Evolutionary conservation across 1,284 basidiomycete species (phyloP), one percentile per base, ranked within the genome.

Genomic region (Heliocybe sulcata): DNA sequence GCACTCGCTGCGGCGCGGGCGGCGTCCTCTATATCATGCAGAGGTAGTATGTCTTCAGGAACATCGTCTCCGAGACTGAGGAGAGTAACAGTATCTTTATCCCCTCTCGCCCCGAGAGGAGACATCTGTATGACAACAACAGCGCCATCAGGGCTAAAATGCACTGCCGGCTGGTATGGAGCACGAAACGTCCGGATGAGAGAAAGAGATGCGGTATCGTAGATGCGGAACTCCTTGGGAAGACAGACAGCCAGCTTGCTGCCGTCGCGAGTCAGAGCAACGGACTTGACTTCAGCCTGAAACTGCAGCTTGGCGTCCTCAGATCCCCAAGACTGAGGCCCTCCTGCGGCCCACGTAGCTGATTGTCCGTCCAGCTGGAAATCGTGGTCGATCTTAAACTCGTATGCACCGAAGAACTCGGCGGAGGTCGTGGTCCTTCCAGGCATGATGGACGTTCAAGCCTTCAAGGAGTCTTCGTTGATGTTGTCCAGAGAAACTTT

Each of bases 201-300:
- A 9, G 51, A 12, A 8, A 56, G 58, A 2, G 58, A 54, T 2
- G 35, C 20, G 11, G 55, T 50, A 47, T 56, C 49, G 57, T 56
- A 57, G 50, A 60, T 67, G 61, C 50, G 26, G 14, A 55, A 33
- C 14, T 50, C 50, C 4, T 38, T 48, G 45, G 60, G 57, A 11
- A 60, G 64, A 6, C 60, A 61, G 2, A 59, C 63, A 6, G 62
- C 63, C 38, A 69, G 50, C 33, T 54, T 55, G 19, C 23, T 38
- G 26, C 61, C 61, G 56, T 67, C 61, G 1, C 59, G 59, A 6
- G 62, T 65, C 50, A 56, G 64, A 1, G 61, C 56, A 25, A 66
- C 56, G 10, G 58, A 56, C 25, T 12, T 50, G 35, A 52, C 31
- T n/a, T n/a, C 22, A n/a, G 8, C 23, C 33, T 22, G 8, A 14